phyloP scores from a whole-genome alignment of 441 rosid genomes.

The Adansonia rubrostipa region DNA sequence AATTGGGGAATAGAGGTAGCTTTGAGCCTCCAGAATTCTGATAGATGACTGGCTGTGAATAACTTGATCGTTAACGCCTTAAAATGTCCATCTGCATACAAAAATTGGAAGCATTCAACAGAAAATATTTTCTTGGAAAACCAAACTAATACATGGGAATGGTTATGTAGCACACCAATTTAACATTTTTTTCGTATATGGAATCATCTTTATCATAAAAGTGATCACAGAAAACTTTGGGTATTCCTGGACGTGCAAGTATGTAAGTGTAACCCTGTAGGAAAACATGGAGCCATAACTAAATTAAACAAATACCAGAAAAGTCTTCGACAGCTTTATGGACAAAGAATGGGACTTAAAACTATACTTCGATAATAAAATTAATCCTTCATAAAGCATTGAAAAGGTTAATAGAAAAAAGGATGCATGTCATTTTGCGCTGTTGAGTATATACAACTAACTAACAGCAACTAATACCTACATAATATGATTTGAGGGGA shows the following conservation, averaged over 20 bases:
- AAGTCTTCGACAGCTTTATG: background rate
- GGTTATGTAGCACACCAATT: conserved; percentile 50
- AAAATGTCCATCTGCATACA: conserved; percentile 61
- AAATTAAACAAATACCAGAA: background rate
- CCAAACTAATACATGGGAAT: conserved; percentile 8
- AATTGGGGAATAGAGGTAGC: conserved; percentile 71
- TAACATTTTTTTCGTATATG: conserved; percentile 68
- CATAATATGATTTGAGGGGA: conserved; percentile 85
- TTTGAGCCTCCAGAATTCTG: conserved; percentile 62
- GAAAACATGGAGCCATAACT: conserved; percentile 19
- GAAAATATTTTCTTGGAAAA: background rate
- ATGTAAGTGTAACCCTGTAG: conserved; percentile 81
- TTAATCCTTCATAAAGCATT: background rate
- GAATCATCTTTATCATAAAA: conserved; percentile 75
- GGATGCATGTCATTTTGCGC: conserved; percentile 22
- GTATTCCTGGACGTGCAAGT: conserved; percentile 90
- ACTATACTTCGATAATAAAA: conserved; percentile 9
- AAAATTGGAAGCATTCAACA: background rate
- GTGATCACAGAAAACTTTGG: conserved; percentile 81
- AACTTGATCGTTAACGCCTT: conserved; percentile 48
- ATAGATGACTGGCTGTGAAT: conserved; percentile 70
- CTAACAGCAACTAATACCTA: conserved; percentile 56
- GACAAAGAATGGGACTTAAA: background rate
- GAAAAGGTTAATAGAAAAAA: background rate
- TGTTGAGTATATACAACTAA: conserved; percentile 1